These are phyloP conservation scores for Eucalyptus erythrocorys DNA, from an alignment of 345 rosid genomes.

Conservation along the genomic window DNA sequence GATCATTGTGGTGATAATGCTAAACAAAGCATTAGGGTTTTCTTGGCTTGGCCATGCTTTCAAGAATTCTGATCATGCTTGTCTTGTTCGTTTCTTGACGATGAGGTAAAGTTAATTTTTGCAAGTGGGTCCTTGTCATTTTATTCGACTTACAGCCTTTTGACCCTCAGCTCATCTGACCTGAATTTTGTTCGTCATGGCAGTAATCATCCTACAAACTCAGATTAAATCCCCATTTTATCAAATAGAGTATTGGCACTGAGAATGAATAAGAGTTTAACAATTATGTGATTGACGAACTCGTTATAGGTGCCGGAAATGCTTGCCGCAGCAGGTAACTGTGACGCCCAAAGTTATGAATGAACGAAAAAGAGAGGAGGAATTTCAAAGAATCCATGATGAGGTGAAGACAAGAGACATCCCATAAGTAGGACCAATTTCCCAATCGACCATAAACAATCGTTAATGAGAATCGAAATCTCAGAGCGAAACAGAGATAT, in stretches of 20 bases:
- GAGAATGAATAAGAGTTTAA: neutral
- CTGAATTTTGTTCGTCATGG: neutral
- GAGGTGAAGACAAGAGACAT: neutral
- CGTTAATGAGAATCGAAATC: neutral
- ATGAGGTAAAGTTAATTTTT: neutral
- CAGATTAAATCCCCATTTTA: neutral
- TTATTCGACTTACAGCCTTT: neutral
- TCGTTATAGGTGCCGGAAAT: neutral
- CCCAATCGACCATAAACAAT: neutral
- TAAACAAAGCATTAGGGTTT: neutral
- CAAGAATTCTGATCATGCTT: neutral
- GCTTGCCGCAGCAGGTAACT: neutral
- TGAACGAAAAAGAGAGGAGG: neutral
- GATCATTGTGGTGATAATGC: neutral
- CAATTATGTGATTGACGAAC: neutral
- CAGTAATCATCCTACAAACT: neutral
- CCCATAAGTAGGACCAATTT: neutral
- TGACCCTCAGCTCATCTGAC: neutral
- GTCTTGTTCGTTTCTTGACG: neutral
- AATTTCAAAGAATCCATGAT: neutral
- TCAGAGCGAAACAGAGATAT: neutral
- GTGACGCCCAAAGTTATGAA: neutral
- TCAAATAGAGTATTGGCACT: neutral
- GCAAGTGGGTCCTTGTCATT: neutral
- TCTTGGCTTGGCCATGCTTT: neutral